These are phyloP conservation scores for Rhynchosporium secalis DNA, from an alignment of 2,329 filamentous ascomycete genomes.

Conservation along the genomic window DNA sequence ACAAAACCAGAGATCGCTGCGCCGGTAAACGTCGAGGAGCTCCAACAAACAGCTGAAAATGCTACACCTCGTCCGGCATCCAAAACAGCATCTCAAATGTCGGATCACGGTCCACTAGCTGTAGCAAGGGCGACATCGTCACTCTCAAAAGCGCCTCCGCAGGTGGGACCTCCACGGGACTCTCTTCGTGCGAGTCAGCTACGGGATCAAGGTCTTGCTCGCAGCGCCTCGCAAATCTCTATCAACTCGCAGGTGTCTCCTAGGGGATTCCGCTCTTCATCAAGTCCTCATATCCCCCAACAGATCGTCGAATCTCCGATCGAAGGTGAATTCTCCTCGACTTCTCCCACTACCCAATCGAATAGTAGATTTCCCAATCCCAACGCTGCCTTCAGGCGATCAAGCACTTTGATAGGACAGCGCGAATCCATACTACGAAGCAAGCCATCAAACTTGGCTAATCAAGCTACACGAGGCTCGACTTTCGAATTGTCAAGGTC, in stretches of 20 bases:
- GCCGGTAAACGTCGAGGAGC: slow-evolving; percentile 63
- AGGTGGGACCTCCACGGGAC: slow-evolving; percentile 13
- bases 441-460: slow-evolving; percentile 28
- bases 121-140: slow-evolving; percentile 27
- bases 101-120: slow-evolving; percentile 17
- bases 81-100: slow-evolving; percentile 28
- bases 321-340: slow-evolving; percentile 31
- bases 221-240: slow-evolving; percentile 25
- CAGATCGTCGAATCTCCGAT: slow-evolving; percentile 42
- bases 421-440: slow-evolving; percentile 52
- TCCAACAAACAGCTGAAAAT: slow-evolving; percentile 59
- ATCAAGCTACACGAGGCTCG: slow-evolving; percentile 17
- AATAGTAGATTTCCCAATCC: slow-evolving; percentile 21
- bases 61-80: slow-evolving; percentile 22
- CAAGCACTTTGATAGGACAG: slow-evolving; percentile 53
- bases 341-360: slow-evolving; percentile 21
- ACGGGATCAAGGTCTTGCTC: slow-evolving; percentile 18
- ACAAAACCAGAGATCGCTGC: slow-evolving; percentile 52
- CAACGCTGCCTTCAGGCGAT: slow-evolving; percentile 34
- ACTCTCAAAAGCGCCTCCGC: slow-evolving; percentile 21
- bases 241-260: slow-evolving; percentile 19
- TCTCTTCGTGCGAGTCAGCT: slow-evolving; percentile 8
- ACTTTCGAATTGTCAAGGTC: slow-evolving; percentile 20
- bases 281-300: slow-evolving; percentile 38
- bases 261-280: slow-evolving; percentile 37